Evolutionary conservation across 257 asterid genomes (phyloP), one percentile per base, ranked within the genome.

Genomic region (Primulina eburnea): DNA sequence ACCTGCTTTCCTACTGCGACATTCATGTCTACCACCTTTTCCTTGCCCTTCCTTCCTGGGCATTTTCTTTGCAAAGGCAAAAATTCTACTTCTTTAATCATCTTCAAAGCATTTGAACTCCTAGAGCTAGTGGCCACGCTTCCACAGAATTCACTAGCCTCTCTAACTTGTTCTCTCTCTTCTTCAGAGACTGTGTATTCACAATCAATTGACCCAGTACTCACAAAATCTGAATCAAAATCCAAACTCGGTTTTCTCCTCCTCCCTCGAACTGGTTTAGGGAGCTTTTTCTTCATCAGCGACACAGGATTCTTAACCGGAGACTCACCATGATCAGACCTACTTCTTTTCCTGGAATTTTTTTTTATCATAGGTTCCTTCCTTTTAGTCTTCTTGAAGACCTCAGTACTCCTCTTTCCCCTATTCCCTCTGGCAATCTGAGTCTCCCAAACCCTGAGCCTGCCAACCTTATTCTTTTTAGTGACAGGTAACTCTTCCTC

Each of bases 101-200:
- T 64, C 82, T 79, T 79, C 40, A 59, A 73, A 55, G 82, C 78
- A 56, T 38, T 32, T 53, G 88, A 82, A 74, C 76, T 82, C 89
- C 90, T 86, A 82, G 79, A 71, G 75, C 71, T 61, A 65, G 82
- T 59, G 43, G 60, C 55, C 59, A 73, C 65, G 73, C 74, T 78
- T 50, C 86, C 76, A 64, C 89, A 86, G 40, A 86, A 72, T 63
- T 71, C 78, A 71, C 34, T 77, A 65, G 96, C 97, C 79, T 92
- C 97, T 81, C 80, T 87, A 73, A 92, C 50, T 78, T 88, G 96
- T 73, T 92, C 91, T 69, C 97, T 88, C 87, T 92, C 98, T 87
- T 92, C 98, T 76, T 92, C 98, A 38, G 97, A 92, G 34, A 87
- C 80, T 11, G 92, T 86, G 80, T 76, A 90, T 6, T 90, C 95